Conservation (phyloP, 192 early-diverging fungal genomes). For the Entomortierella beljakovae region DNA sequence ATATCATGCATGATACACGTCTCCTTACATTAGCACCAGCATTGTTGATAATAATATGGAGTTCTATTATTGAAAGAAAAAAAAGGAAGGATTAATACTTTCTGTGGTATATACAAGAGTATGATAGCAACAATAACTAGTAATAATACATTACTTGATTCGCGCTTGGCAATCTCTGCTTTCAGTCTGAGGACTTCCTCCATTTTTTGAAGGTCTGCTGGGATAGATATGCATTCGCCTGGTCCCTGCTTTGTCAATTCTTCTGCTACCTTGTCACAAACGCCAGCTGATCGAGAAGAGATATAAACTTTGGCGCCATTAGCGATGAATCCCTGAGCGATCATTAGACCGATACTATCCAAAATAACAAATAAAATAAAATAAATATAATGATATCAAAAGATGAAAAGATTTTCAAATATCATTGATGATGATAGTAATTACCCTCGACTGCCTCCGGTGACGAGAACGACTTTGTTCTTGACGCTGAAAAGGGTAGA, state of each 20-base stretch:
- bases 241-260: conserved; percentile 76
- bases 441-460: conserved; percentile 75
- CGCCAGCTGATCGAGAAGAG: conserved; percentile 77
- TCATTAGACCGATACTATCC: conserved; percentile 63
- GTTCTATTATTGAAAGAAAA: conserved; percentile 55
- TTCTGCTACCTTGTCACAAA: conserved; percentile 69
- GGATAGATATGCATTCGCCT: conserved; percentile 78
- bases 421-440: neutral
- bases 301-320: conserved; percentile 96
- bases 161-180: conserved; percentile 64
- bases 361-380: neutral
- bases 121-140: neutral
- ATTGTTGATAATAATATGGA: conserved; percentile 93
- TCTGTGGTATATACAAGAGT: neutral
- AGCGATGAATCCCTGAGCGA: conserved; percentile 78
- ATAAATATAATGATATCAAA: neutral
- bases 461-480: conserved; percentile 86
- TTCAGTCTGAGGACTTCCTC: conserved; percentile 69
- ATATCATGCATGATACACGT: neutral
- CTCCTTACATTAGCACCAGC: conserved; percentile 66
- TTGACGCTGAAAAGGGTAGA: conserved; percentile 72
- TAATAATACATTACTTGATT: no score
- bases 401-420: neutral
- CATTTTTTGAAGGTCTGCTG: conserved; percentile 76
- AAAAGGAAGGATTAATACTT: neutral